Conservation (phyloP, 2,329 filamentous ascomycete species). For the Apiospora saccharicola region DNA sequence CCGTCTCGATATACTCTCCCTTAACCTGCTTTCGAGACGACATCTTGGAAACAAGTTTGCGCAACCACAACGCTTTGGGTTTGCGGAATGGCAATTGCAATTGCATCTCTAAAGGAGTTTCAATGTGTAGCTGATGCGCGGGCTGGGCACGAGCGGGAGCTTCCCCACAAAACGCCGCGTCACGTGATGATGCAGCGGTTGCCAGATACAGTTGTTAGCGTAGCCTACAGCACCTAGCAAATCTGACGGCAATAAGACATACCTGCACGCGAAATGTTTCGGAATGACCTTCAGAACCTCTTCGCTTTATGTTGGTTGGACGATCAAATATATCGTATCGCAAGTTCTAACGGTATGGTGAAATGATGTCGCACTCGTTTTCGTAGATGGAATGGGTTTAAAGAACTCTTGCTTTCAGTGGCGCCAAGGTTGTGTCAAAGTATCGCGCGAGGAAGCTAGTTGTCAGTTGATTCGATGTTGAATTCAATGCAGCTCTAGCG, state of each 20-base stretch:
- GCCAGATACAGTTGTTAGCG: slow-evolving; percentile 17
- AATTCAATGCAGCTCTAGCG: background rate
- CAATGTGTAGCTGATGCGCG: background rate
- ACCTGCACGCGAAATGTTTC: background rate
- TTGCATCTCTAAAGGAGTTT: slow-evolving; percentile 8
- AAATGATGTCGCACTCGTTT: background rate
- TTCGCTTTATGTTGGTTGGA: background rate
- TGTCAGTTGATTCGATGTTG: background rate
- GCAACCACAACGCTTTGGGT: background rate
- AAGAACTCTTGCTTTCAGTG: background rate
- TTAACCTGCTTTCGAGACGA: slow-evolving; percentile 75
- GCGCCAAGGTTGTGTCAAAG: background rate
- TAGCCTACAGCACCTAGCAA: background rate
- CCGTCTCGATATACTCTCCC: slow-evolving; percentile 97
- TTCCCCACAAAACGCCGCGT: background rate
- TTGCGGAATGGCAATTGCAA: slow-evolving; percentile 10
- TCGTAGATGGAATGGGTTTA: background rate
- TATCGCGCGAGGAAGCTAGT: background rate
- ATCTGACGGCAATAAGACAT: background rate
- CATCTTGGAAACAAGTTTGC: slow-evolving; percentile 14
- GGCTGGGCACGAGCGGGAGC: background rate
- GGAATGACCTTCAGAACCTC: background rate
- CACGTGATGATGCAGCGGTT: background rate
- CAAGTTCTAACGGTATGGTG: background rate
- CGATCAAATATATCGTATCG: background rate